Conservation (phyloP, 805 yeast species). For the Pichia paraexigua region DNA sequence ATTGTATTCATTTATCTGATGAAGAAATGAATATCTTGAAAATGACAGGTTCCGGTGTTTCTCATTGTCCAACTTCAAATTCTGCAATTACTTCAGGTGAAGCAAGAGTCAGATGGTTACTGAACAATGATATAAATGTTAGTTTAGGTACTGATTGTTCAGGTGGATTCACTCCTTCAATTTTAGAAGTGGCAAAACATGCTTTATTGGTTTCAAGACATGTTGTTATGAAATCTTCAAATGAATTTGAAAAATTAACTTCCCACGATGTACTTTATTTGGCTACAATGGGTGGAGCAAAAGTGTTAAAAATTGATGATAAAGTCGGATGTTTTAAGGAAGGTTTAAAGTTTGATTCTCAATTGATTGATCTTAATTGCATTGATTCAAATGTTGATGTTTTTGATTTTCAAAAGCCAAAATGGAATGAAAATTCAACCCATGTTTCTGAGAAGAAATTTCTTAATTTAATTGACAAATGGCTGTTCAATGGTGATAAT, state of each 20-base stretch:
- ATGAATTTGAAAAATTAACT: slow-evolving; percentile 42
- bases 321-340: slow-evolving; percentile 60
- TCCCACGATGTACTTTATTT: slow-evolving; percentile 68
- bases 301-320: slow-evolving; percentile 50
- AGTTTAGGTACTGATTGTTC: slow-evolving; percentile 77
- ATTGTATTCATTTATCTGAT: slow-evolving; percentile 68
- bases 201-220: slow-evolving; percentile 68
- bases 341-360: slow-evolving; percentile 83
- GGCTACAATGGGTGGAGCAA: slow-evolving; percentile 89
- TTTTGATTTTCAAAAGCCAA: slow-evolving; percentile 64
- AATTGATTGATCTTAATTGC: slow-evolving; percentile 57
- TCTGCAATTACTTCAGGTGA: slow-evolving; percentile 86
- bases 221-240: slow-evolving; percentile 47
- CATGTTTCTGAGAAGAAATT: slow-evolving; percentile 28
- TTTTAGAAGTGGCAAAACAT: slow-evolving; percentile 57
- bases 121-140: slow-evolving; percentile 62
- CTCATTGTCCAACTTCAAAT: slow-evolving; percentile 93
- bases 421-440: slow-evolving; percentile 17
- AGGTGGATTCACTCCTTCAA: slow-evolving; percentile 66
- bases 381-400: slow-evolving; percentile 58
- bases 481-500: slow-evolving; percentile 94
- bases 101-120: slow-evolving; percentile 66
- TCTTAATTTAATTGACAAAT: slow-evolving; percentile 63
- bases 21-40: slow-evolving; percentile 56
- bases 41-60: slow-evolving; percentile 54